A percentile compares a stretch with the other conserved stretches of the same genome.
Evolutionary conservation across 208 protist genomes (phyloP).

Genomic region (Blastocrithidia nonstop): DNA sequence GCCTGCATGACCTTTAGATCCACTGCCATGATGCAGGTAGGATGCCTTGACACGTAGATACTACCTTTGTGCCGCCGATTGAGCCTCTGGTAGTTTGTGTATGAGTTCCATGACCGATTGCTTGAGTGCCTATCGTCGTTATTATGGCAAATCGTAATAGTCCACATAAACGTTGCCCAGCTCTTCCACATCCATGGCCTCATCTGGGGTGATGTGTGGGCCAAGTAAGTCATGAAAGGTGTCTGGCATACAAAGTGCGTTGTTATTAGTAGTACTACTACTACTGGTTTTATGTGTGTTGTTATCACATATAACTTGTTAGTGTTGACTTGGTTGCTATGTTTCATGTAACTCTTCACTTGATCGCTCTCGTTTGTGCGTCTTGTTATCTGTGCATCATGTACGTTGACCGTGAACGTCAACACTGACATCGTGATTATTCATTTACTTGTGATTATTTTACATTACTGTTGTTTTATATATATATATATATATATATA

Average conservation of each 20-base stretch:
- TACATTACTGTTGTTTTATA: no score
- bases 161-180: constrained; percentile 50
- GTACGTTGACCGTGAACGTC: no score
- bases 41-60: constrained; percentile 62
- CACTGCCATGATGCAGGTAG: no score
- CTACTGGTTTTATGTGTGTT: constrained; percentile 4
- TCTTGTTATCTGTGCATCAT: no score
- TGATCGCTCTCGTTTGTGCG: no score
- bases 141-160: constrained; percentile 55
- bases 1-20: no score
- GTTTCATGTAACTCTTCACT: background rate
- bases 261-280: background rate
- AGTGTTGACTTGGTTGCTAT: background rate
- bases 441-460: no score
- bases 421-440: no score
- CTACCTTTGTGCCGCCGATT: constrained; percentile 32
- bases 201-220: constrained; percentile 37
- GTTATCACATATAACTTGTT: constrained; percentile 11
- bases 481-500: no score
- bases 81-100: constrained; percentile 10
- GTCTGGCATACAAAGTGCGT: constrained; percentile 36
- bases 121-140: constrained; percentile 42
- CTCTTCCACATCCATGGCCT: constrained; percentile 75
- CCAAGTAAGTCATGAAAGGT: constrained; percentile 36
- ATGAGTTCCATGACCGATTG: constrained; percentile 43